A percentile compares a stretch with the other conserved stretches of the same genome.
These are phyloP conservation scores for Naganishia cerealis DNA, from an alignment of 1,284 basidiomycete genomes.

Conservation along the genomic window DNA sequence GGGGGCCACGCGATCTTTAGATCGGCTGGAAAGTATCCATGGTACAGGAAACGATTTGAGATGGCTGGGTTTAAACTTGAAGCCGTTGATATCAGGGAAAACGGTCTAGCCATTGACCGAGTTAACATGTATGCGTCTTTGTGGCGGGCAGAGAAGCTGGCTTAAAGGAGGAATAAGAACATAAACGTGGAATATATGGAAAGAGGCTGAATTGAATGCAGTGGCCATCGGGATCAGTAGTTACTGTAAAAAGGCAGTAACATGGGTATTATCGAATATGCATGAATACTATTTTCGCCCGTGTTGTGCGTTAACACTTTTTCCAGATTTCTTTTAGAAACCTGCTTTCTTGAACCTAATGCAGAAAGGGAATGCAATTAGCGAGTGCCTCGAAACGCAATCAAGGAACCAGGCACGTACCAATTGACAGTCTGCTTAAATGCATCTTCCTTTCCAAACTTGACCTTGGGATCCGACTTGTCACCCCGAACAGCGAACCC, in stretches of 20 bases:
- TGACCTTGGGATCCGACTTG: slow-evolving; percentile 51
- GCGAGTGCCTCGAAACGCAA: neutral
- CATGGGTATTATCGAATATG: neutral
- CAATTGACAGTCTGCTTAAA: slow-evolving; percentile 62
- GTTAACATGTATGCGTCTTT: slow-evolving; percentile 63
- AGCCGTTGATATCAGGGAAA: slow-evolving; percentile 57
- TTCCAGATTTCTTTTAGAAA: slow-evolving; percentile 8
- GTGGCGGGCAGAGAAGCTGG: slow-evolving; percentile 41
- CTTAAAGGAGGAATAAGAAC: slow-evolving; percentile 3
- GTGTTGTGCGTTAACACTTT: neutral
- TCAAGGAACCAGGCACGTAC: slow-evolving; percentile 39
- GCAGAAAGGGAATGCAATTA: neutral
- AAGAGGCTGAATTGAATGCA: neutral
- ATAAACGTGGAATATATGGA: neutral
- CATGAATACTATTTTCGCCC: neutral
- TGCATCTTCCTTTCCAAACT: slow-evolving; percentile 61
- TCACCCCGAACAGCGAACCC: slow-evolving; percentile 63
- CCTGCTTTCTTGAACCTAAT: slow-evolving; percentile 19
- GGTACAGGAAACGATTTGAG: slow-evolving; percentile 68
- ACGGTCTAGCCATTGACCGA: slow-evolving; percentile 61
- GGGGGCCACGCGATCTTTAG: slow-evolving; percentile 71
- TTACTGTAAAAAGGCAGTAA: neutral
- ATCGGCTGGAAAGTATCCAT: slow-evolving; percentile 69
- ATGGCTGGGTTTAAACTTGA: slow-evolving; percentile 59
- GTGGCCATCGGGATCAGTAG: neutral